Evolutionary conservation across 2,329 filamentous ascomycete species (phyloP).

Genomic region (Colletotrichum sp.): DNA sequence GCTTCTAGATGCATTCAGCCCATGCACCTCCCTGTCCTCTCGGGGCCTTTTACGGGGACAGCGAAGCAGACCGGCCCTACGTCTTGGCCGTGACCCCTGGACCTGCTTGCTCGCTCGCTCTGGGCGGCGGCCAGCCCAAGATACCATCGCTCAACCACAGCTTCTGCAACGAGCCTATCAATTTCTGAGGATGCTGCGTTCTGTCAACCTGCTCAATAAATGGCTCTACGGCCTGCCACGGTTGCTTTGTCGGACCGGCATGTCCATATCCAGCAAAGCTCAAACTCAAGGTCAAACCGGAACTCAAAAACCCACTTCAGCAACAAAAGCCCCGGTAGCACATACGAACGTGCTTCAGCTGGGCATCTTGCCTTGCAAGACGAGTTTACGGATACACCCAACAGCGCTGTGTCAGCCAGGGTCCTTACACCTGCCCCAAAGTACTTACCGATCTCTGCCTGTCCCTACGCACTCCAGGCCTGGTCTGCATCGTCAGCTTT

Average conservation of each 20-base stretch:
- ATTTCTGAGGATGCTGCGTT: neutral
- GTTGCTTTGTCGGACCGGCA: neutral
- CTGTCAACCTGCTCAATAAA: neutral
- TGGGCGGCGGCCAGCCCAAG: neutral
- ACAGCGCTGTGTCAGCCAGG: neutral
- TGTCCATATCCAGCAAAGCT: neutral
- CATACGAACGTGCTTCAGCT: neutral
- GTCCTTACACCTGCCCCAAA: neutral
- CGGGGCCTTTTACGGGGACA: neutral
- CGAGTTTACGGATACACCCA: neutral
- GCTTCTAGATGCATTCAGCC: slow-evolving; percentile 19
- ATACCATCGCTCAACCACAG: neutral
- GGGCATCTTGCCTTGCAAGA: neutral
- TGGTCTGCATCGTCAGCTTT: neutral
- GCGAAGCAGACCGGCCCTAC: neutral
- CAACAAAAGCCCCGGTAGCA: neutral
- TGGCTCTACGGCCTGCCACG: neutral
- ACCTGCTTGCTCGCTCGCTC: neutral
- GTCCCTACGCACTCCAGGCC: neutral
- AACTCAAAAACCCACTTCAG: neutral
- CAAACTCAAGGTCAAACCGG: neutral
- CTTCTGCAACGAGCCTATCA: neutral
- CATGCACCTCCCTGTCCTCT: neutral
- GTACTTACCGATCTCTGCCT: neutral
- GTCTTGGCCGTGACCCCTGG: neutral